These are phyloP conservation scores for Aureobasidium melanogenum DNA, from an alignment of 2,329 filamentous ascomycete species.

Conservation along the genomic window DNA sequence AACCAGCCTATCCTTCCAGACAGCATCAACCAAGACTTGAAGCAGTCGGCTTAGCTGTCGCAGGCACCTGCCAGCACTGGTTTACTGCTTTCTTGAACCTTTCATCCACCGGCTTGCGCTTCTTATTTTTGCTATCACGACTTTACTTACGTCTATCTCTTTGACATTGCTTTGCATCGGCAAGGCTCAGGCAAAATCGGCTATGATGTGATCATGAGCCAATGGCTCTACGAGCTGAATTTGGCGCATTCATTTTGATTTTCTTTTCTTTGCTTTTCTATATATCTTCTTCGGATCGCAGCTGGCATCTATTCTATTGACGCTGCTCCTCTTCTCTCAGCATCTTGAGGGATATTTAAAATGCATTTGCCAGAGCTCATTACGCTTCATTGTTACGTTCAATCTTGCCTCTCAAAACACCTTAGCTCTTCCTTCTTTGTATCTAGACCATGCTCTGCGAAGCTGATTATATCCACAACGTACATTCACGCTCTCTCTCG, in stretches of 20 bases:
- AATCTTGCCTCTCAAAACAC: neutral
- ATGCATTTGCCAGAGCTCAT: neutral
- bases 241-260: neutral
- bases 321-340: neutral
- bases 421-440: neutral
- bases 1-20: neutral
- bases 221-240: neutral
- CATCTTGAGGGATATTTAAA: neutral
- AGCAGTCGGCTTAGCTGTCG: neutral
- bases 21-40: neutral
- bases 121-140: neutral
- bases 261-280: neutral
- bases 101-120: neutral
- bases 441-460: neutral
- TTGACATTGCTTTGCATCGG: neutral
- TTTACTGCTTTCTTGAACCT: neutral
- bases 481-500: neutral
- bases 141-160: neutral
- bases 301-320: neutral
- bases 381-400: neutral
- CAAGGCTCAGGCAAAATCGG: neutral
- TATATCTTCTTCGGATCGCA: neutral
- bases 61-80: neutral
- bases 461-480: neutral
- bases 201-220: conserved; percentile 1